Evolutionary conservation across 352 stramenopile genomes (phyloP).

Genomic region (Phytopythium oedochilum): DNA sequence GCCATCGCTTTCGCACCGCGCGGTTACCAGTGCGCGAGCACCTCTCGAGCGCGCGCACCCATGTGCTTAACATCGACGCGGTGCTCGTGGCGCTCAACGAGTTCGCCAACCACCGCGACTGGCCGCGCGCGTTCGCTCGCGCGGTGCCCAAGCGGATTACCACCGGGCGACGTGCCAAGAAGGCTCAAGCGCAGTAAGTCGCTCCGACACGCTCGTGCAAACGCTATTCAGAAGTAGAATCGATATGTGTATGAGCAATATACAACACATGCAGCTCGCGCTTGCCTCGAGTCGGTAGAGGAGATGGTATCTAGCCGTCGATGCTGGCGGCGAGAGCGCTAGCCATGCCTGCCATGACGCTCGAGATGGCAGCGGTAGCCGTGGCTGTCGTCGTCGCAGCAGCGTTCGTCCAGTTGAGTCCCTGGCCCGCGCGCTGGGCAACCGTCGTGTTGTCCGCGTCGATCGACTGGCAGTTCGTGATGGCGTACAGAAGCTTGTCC

Average conservation of each 20-base stretch:
- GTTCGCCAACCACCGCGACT: conserved; percentile 61
- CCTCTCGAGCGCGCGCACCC: conserved; percentile 39
- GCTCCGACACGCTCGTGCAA: not conserved
- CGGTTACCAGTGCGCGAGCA: conserved; percentile 69
- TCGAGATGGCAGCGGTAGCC: conserved; percentile 52
- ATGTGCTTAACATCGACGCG: conserved; percentile 77
- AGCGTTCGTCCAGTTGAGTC: conserved; percentile 78
- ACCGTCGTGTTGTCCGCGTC: conserved; percentile 88
- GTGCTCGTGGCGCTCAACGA: conserved; percentile 75
- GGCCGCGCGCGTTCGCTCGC: conserved; percentile 47
- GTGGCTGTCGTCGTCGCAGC: conserved; percentile 26
- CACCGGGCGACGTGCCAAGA: conserved; percentile 10
- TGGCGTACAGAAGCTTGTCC: conserved; percentile 85
- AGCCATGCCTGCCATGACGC: conserved; percentile 49
- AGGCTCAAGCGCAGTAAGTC: not conserved
- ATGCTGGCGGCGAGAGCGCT: conserved; percentile 2
- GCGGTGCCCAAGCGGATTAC: conserved; percentile 55
- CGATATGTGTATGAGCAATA: too few relatives aligned
- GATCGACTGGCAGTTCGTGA: conserved; percentile 86
- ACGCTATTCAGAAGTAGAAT: not conserved
- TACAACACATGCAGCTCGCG: not conserved
- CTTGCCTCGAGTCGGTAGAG: not conserved
- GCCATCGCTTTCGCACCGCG: conserved; percentile 22
- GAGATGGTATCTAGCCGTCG: not conserved
- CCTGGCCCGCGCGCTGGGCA: conserved; percentile 80